Percentiles rank a stretch among this genome's conserved stretches.
Evolutionary conservation across 1,284 basidiomycete species (phyloP).

Genomic region (Trametes polyzona): DNA sequence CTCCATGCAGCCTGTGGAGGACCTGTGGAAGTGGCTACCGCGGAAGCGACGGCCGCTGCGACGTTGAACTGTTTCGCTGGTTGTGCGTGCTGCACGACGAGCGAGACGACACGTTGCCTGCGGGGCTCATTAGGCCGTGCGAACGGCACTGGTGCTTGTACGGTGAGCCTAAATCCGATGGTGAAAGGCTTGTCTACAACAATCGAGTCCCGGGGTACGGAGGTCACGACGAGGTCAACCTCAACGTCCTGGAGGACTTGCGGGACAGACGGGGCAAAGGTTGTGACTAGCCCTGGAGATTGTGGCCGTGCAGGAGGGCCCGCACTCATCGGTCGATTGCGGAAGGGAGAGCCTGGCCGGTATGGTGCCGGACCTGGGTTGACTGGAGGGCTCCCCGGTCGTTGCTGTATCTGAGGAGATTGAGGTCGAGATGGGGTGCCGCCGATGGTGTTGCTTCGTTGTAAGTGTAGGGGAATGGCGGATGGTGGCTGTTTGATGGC

Average conservation of each 20-base stretch:
- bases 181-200: slow-evolving; percentile 60
- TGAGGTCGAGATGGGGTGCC: slow-evolving; percentile 53
- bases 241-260: slow-evolving; percentile 48
- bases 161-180: slow-evolving; percentile 53
- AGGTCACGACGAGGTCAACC: slow-evolving; percentile 58
- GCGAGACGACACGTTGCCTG: slow-evolving; percentile 46
- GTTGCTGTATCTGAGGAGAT: slow-evolving; percentile 51
- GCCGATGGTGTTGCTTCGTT: slow-evolving; percentile 49
- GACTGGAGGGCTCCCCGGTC: slow-evolving; percentile 45
- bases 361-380: slow-evolving; percentile 43
- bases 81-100: slow-evolving; percentile 69
- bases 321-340: slow-evolving; percentile 45
- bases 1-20: slow-evolving; percentile 42
- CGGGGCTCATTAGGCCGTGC: slow-evolving; percentile 32
- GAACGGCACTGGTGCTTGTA: slow-evolving; percentile 46
- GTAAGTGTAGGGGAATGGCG: slow-evolving; percentile 73
- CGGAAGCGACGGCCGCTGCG: slow-evolving; percentile 29
- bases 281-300: slow-evolving; percentile 45
- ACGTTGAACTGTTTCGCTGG: slow-evolving; percentile 33
- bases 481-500: slow-evolving; percentile 56
- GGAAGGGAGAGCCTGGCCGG: slow-evolving; percentile 61
- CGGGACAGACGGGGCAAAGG: slow-evolving; percentile 25
- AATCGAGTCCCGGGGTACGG: slow-evolving; percentile 50
- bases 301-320: slow-evolving; percentile 46
- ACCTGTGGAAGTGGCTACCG: slow-evolving; percentile 21